Base-by-base conservation (phyloP, 1,284 basidiomycete genomes). In the Anthracocystis panici-leucophaei region DNA sequence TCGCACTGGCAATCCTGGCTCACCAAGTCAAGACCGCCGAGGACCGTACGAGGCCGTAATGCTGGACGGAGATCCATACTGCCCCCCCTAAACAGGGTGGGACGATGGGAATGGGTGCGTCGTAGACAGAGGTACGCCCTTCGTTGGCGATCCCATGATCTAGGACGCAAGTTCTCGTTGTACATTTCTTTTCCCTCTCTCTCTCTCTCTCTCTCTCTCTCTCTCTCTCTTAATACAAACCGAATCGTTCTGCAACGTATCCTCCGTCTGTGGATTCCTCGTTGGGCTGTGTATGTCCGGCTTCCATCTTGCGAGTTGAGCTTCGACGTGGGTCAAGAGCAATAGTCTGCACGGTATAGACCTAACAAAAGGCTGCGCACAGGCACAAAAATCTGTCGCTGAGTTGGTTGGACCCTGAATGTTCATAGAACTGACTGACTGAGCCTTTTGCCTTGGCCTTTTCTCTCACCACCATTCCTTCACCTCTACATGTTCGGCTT, bases 31-130 rank as follows among this genome's bases (percentile, higher is more conserved):
- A 51, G 66, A 66, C 62, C 57, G 70, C 69, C 74, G 62, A 76
- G 69, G 74, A 76, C 65, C 65, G 69, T 76, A 76, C 69, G 74
- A 76, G 74, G 74, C 74, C 74, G 74, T 76, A 76, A 76, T 65
- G 74, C 48, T 72, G 62, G 74, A 76, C 69, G 74, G 69, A 76
- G 74, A 76, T 55, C 41, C 35, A 76, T 57, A 76, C 74, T 56
- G 65, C 62, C 41, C 11, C 18, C 29, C 21, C 16, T 20, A 25
- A 23, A 27, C 27, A 27, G 27, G 40, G 55, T 68, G 68, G 48
- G 74, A 76, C 65, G 74, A 76, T 76, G 74, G 69, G 74, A 72
- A 72, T 76, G 74, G 74, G 74, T 76, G 74, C 74, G 74, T 55
- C 68, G 62, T 48, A 65, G 65, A 48, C 53, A 49, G 58, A 64